phyloP scores from a whole-genome alignment of 192 early-diverging fungal species.

The Coemansia sp. region DNA sequence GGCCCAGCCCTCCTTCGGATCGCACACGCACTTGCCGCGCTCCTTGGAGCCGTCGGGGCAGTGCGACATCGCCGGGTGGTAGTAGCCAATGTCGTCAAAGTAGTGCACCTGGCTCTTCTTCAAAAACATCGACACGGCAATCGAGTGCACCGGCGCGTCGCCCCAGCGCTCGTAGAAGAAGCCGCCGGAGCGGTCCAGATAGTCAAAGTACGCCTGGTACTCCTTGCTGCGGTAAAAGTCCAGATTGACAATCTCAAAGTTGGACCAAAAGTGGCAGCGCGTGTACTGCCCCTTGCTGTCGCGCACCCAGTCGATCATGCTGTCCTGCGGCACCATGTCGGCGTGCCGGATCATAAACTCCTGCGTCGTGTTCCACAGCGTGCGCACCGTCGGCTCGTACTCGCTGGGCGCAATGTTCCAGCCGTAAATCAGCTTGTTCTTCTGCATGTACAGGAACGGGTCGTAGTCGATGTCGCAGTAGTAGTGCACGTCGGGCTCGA shows the following conservation, averaged over 20 bases:
- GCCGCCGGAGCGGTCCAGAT: constrained; percentile 68
- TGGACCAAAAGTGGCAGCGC: constrained; percentile 72
- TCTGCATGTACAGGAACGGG: constrained; percentile 55
- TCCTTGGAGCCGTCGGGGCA: constrained; percentile 46
- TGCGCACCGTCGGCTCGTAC: constrained; percentile 54
- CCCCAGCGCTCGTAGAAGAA: constrained; percentile 82
- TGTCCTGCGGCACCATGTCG: constrained; percentile 49
- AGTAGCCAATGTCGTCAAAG: constrained; percentile 71
- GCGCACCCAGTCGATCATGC: constrained; percentile 51
- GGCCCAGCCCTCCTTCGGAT: constrained; percentile 34
- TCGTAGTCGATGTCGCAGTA: constrained; percentile 55
- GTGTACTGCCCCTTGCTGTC: constrained; percentile 43
- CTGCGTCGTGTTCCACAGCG: constrained; percentile 42
- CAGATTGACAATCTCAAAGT: constrained; percentile 79
- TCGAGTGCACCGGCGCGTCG: constrained; percentile 61
- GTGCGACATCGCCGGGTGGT: constrained; percentile 38
- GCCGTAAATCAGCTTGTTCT: constrained; percentile 47
- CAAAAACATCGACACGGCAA: constrained; percentile 53
- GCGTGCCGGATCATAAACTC: constrained; percentile 54
- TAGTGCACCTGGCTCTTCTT: constrained; percentile 57
- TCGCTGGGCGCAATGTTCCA: constrained; percentile 56
- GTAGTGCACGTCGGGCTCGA: constrained; percentile 57
- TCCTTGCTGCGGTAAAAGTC: constrained; percentile 60
- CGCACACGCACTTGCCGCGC: constrained; percentile 43
- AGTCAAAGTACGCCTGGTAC: constrained; percentile 63